Percentiles rank a stretch among this genome's conserved stretches.
phyloP scores from a whole-genome alignment of 257 asterid species.

The Solanum pennellii region DNA sequence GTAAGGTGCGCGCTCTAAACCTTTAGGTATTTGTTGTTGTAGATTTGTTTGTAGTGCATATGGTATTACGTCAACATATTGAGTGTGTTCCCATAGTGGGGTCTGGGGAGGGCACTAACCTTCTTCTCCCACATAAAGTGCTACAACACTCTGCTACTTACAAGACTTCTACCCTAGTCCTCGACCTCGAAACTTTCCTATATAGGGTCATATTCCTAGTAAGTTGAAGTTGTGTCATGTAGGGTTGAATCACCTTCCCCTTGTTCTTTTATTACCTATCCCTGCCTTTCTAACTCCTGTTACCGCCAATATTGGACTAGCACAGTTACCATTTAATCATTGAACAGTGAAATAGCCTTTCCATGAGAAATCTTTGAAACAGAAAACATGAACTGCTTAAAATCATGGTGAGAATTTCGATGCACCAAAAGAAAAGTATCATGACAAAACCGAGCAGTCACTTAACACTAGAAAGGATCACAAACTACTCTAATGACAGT shows the following conservation, averaged over 20 bases:
- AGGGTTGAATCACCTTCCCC: not conserved
- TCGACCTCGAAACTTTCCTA: not conserved
- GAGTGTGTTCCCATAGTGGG: not conserved
- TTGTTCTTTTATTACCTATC: not conserved
- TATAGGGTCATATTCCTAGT: not conserved
- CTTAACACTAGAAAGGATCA: not conserved
- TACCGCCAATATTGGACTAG: not conserved
- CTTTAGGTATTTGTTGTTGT: not conserved
- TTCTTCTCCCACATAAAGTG: not conserved
- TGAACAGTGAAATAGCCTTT: not conserved
- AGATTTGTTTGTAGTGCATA: not conserved
- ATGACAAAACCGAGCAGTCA: not conserved
- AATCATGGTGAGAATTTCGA: not conserved
- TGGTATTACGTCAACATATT: not conserved
- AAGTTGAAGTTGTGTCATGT: not conserved
- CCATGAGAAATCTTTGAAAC: not conserved
- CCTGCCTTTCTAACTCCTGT: not conserved
- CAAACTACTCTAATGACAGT: not conserved
- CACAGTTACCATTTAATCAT: not conserved
- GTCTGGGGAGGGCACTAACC: not conserved
- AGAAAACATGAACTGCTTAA: not conserved
- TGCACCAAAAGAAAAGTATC: not conserved
- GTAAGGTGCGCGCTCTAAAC: not conserved
- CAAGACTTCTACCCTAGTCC: not conserved
- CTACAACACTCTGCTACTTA: not conserved